Base-by-base conservation (phyloP, 352 stramenopile species). In the Elongisporangium anandrum region DNA sequence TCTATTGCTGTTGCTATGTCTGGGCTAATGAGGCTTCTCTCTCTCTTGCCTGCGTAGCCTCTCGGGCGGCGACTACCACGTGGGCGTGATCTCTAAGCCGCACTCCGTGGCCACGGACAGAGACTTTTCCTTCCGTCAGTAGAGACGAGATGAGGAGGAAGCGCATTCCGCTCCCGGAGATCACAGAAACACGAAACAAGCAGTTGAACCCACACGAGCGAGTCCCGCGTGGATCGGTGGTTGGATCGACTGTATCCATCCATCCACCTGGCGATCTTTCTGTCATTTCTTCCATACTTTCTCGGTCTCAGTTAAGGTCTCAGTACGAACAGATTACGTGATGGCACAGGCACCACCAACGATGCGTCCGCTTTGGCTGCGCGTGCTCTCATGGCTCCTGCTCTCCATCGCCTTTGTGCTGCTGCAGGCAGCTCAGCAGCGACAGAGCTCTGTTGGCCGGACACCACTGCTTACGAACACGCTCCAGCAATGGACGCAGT, bases 31-130 rank as follows among this genome's bases (percentile, higher is more conserved):
- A 23, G 1, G 51, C n/a, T 16, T 45, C 17, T 41, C 41, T 53
- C 9, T 64, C 50, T 65, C 38, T 47, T 50, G 17, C 3, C 3
- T 54, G 13, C 26, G 22, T 51, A 90, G 78, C 20, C 71, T 97
- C 50, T 79, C 88, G 49, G 95, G 88, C 60, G 92, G 92, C 16
- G 75, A 95, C 65, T 86, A 88, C 65, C 91, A 98, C 71, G 84
- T 93, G 72, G 88, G 86, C 23, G 80, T 81, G 58, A 87, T 97
- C 56, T 73, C 79, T 51, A 79, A 71, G 59, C 81, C 75, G n/a
- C 81, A 91, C 56, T 63, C 76, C n/a, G 60, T 73, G 24, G 83
- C 85, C 17, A 81, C 79, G 57, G 85, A 95, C 70, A 84, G 73
- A 66, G 85, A 95, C 57, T 95, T 92, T 72, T 95, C 85, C 20